These are phyloP conservation scores for Knoxia roxburghii DNA, from an alignment of 257 asterid genomes.

Conservation along the genomic window DNA sequence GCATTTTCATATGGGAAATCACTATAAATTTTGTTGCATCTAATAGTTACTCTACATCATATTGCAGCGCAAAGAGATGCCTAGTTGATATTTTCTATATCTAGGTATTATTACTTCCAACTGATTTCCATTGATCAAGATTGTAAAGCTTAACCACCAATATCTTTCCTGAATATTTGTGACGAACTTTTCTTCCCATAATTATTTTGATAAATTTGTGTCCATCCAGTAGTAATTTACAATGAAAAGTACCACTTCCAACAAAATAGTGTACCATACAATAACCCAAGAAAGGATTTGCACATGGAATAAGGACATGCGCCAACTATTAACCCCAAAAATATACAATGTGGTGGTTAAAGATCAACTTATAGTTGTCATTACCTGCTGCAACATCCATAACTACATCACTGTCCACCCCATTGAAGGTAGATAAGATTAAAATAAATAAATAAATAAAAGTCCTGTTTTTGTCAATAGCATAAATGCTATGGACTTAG, in stretches of 20 bases:
- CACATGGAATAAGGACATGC: neutral
- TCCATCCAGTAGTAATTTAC: neutral
- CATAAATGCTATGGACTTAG: neutral
- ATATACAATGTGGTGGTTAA: neutral
- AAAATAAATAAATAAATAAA: too few species aligned
- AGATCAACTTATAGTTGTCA: neutral
- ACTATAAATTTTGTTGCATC: neutral
- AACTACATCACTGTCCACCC: neutral
- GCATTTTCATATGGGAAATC: neutral
- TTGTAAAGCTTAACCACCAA: neutral
- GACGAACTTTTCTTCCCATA: neutral
- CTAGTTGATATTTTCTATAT: neutral
- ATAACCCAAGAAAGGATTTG: neutral
- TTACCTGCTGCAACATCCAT: neutral
- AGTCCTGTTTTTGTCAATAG: neutral
- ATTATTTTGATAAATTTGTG: neutral
- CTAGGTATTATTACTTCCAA: neutral
- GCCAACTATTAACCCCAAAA: neutral
- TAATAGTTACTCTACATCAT: neutral
- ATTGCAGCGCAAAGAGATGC: neutral
- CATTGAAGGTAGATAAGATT: neutral
- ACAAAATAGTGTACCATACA: neutral
- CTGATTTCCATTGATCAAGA: neutral
- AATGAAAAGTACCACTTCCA: neutral
- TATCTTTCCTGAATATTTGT: neutral